Percentiles rank a stretch among this genome's conserved stretches.
These are phyloP conservation scores for Leccinum imitatum DNA, from an alignment of 768 basidiomycete genomes.

Conservation along the genomic window DNA sequence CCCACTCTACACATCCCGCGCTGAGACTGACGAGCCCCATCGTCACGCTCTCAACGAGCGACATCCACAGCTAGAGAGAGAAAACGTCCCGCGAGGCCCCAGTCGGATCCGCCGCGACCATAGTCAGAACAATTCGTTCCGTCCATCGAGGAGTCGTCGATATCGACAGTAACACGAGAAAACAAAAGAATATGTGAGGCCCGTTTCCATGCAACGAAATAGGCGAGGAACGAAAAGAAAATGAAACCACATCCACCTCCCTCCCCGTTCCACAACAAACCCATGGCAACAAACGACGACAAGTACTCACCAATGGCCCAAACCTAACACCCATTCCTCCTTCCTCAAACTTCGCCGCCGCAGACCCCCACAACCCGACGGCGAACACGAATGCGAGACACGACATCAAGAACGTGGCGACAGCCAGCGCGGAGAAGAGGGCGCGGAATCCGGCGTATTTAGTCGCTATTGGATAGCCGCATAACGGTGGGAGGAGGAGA, in stretches of 20 bases:
- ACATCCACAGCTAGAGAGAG: constrained; percentile 1
- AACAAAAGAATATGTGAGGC: background rate
- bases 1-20: background rate
- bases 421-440: background rate
- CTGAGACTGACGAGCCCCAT: constrained; percentile 4
- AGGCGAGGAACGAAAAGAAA: background rate
- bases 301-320: constrained; percentile 4
- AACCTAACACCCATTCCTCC: background rate
- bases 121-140: too few species aligned
- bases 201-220: background rate
- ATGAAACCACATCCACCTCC: background rate
- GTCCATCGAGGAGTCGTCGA: constrained; percentile 58
- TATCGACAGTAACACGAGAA: background rate
- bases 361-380: background rate
- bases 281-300: background rate
- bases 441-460: background rate
- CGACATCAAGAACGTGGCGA: background rate
- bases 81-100: too few species aligned
- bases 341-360: background rate
- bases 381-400: constrained; percentile 1
- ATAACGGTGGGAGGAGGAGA: background rate
- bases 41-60: background rate
- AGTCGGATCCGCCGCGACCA: constrained; percentile 8
- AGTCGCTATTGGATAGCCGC: background rate
- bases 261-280: too few species aligned